Base-by-base conservation (phyloP, 2,329 filamentous ascomycete genomes). In the Penicillium griseofulvum region DNA sequence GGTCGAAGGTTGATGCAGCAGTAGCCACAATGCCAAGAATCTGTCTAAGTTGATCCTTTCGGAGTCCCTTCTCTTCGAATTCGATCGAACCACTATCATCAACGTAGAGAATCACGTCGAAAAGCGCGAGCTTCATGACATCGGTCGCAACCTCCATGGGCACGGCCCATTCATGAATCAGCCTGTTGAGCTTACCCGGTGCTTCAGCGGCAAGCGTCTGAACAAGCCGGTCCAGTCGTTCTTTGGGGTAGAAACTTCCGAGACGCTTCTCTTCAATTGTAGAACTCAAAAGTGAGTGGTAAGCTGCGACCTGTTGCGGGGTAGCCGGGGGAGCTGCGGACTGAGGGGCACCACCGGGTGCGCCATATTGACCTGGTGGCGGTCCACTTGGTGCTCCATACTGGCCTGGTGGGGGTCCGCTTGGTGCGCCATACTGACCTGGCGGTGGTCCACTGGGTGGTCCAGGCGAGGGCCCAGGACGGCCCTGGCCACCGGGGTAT, bases 41-140 rank as follows among this genome's bases (percentile, higher is more conserved):
- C 62, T 87, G 77, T 67, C 81, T 81, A 61, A 89, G 74, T 62
- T 88, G 85, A 59, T 85, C 81, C 73, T 88, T 87, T 57, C 86
- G 83, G 64, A 84, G 80, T 41, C 85, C 86, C 54, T 82, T 80
- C 67, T 88, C 85, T 65, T 87, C 85, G 60, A 88, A 87, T 53
- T 82, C 78, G 79, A 89, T 88, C 19, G 85, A 88, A 41, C 86
- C 86, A 67, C 83, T 86, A 74, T 89, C 86, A 62, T 88, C 85
- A 52, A 87, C 83, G 67, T 85, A 87, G 46, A 87, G 73, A 42
- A 86, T 75, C 36, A 86, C 79, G 63, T 87, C 84, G 68, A 83
- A 87, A 26, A 87, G 72, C 4, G 81, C 78, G 26, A 87, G 76
- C 67, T 85, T 84, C 65, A 86, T 82, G 55, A 87, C 80, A 67